These are phyloP conservation scores for Blastobotrys chiropterorum DNA, from an alignment of 805 yeast genomes.

Conservation along the genomic window DNA sequence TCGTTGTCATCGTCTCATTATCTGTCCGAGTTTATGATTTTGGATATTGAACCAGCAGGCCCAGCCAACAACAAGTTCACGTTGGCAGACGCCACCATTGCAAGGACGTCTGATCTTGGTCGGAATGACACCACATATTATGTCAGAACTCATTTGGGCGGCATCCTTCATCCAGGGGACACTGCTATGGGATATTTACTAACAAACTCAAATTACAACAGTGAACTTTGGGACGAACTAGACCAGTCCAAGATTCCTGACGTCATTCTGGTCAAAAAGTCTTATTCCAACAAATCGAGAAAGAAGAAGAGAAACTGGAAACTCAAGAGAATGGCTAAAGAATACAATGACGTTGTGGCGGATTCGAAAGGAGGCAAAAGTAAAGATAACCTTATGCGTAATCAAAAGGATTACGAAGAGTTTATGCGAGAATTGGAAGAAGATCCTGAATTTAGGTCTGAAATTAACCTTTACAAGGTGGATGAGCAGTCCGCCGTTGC, in stretches of 20 bases:
- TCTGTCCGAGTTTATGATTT: constrained; percentile 77
- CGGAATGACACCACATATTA: constrained; percentile 75
- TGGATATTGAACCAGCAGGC: constrained; percentile 66
- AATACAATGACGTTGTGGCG: constrained; percentile 59
- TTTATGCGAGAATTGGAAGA: constrained; percentile 22
- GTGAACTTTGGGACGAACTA: constrained; percentile 71
- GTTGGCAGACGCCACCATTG: constrained; percentile 84
- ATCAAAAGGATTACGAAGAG: constrained; percentile 26
- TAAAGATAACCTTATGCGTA: constrained; percentile 85
- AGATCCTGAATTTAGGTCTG: constrained; percentile 46
- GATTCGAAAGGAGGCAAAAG: constrained; percentile 43
- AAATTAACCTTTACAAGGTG: constrained; percentile 61
- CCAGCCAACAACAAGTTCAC: constrained; percentile 75
- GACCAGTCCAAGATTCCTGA: constrained; percentile 67
- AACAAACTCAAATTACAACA: constrained; percentile 80
- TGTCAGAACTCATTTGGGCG: constrained; percentile 89
- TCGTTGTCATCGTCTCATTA: constrained; percentile 71
- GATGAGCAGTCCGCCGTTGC: constrained; percentile 28
- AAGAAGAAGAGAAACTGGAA: constrained; percentile 18
- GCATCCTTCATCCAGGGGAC: constrained; percentile 93
- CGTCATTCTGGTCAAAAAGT: constrained; percentile 61
- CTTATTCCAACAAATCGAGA: constrained; percentile 3
- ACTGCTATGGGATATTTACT: constrained; percentile 87
- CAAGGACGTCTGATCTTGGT: constrained; percentile 86
- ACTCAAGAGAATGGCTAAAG: constrained; percentile 95